Conservation (phyloP, 2,329 filamentous ascomycete genomes). For the Trichoderma oligosporum region DNA sequence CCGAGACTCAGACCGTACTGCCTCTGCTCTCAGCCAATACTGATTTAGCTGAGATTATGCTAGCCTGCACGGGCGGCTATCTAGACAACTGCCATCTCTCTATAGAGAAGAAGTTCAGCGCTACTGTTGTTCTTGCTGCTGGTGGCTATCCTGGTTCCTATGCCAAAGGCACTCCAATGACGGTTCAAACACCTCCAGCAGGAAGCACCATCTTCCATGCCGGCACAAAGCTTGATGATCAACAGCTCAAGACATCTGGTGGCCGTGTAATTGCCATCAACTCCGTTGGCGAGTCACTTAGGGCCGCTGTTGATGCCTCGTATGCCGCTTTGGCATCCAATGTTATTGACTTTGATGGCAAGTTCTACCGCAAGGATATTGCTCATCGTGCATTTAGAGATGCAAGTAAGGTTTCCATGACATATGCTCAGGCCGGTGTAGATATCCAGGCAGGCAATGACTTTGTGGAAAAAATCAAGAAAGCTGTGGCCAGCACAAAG, state of each 20-base stretch:
- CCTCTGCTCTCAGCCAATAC: slow-evolving; percentile 72
- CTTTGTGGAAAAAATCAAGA: slow-evolving; percentile 88
- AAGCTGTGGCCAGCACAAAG: slow-evolving; percentile 77
- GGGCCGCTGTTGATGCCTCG: slow-evolving; percentile 80
- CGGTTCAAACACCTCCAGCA: slow-evolving; percentile 42
- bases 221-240: slow-evolving; percentile 66
- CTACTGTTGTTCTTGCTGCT: slow-evolving; percentile 90
- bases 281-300: slow-evolving; percentile 66
- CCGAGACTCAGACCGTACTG: slow-evolving; percentile 83
- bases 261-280: slow-evolving; percentile 94
- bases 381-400: slow-evolving; percentile 68
- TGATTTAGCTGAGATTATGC: slow-evolving; percentile 84
- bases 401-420: slow-evolving; percentile 52
- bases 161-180: slow-evolving; percentile 67
- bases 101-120: slow-evolving; percentile 67
- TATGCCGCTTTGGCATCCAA: slow-evolving; percentile 72
- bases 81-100: slow-evolving; percentile 67
- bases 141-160: slow-evolving; percentile 88
- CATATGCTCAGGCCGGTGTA: slow-evolving; percentile 89
- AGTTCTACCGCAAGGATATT: slow-evolving; percentile 93
- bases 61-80: slow-evolving; percentile 74
- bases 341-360: slow-evolving; percentile 74
- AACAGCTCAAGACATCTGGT: slow-evolving; percentile 69
- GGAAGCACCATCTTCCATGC: slow-evolving; percentile 83
- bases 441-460: slow-evolving; percentile 92